phyloP scores from a whole-genome alignment of 2,329 filamentous ascomycete species.

The Cladophialophora psammophila region DNA sequence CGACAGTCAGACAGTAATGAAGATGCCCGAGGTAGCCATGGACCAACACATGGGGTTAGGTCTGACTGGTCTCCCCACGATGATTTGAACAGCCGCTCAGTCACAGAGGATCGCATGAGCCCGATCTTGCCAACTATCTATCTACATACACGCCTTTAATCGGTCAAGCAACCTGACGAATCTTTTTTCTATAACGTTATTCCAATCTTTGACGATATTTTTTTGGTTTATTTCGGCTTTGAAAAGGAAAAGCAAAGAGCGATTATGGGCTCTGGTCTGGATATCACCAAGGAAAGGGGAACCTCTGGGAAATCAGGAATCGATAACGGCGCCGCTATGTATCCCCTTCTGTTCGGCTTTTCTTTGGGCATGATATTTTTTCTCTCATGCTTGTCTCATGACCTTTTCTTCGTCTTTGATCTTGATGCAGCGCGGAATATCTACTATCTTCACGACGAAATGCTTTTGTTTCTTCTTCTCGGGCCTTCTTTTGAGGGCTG shows the following conservation, averaged over 20 bases:
- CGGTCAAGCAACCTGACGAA: background rate
- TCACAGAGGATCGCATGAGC: no score
- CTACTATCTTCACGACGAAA: background rate
- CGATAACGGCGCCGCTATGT: background rate
- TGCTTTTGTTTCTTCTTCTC: background rate
- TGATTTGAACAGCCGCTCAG: constrained; percentile 12
- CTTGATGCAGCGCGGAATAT: background rate
- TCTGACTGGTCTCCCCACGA: constrained; percentile 10
- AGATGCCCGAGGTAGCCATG: constrained; percentile 2
- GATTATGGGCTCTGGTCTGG: background rate
- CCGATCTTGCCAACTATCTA: background rate
- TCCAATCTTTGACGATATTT: background rate
- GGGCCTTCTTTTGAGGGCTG: background rate
- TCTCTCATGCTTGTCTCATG: background rate
- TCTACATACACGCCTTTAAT: background rate
- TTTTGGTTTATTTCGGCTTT: background rate
- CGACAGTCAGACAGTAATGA: background rate
- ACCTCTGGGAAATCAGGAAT: background rate
- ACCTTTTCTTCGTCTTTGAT: background rate
- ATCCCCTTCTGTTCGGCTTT: background rate
- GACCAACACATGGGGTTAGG: background rate
- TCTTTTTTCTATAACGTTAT: background rate
- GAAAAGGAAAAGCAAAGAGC: background rate
- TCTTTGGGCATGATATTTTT: background rate
- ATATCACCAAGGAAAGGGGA: background rate